Base-by-base conservation (phyloP, 257 asterid species). In the Fraxinus americana region DNA sequence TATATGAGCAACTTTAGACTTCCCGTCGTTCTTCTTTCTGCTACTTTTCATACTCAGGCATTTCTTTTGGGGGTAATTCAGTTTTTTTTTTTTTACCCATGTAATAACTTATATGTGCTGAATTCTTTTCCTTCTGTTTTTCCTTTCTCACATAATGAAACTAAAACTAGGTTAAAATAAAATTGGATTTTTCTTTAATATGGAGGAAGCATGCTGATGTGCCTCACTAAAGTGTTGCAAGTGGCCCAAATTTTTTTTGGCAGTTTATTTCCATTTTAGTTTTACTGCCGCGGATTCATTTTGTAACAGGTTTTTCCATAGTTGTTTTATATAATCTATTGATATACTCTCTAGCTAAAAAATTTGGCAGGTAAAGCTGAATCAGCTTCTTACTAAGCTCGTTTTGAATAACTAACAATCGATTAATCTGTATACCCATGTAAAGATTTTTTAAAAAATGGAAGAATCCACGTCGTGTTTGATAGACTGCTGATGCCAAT, bases 61-160 rank as follows among this genome's bases (percentile, higher is more conserved):
- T 65, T 76, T 66, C 12, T 27, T 66, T 74, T 57, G 0, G 27
- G 8, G 59, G 21, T 4, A 48, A 57, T 57, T 57, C 29, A 57
- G 27, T 57, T 57, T 1, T n/a, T 17, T 57, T 17, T 34, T 34
- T 34, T 43, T 13, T 50, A n/a, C 10, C 4, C 27, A 2, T 57
- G 29, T 57, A 72, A 23, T 67, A 23, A 30, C 35, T 23, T 67
- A 75, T 54, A 16, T 70, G 70, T 75, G 38, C 29, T 75, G 39
- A 19, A 38, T 38, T 80, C 57, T 67, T 57, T 57, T 57, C 66
- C 65, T 54, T 54, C 25, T 54, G 27, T 17, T 54, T 54, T 4
- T 52, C 61, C 10, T 52, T 14, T 17, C 63, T 1, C 67, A 43
- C 63, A n/a, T 39, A 59, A 72, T 48, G 34, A 45, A 45, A 35